Percentiles rank a stretch among this genome's conserved stretches.
phyloP scores from a whole-genome alignment of 2,329 filamentous ascomycete genomes.

The Pestalotiopsis sp. region DNA sequence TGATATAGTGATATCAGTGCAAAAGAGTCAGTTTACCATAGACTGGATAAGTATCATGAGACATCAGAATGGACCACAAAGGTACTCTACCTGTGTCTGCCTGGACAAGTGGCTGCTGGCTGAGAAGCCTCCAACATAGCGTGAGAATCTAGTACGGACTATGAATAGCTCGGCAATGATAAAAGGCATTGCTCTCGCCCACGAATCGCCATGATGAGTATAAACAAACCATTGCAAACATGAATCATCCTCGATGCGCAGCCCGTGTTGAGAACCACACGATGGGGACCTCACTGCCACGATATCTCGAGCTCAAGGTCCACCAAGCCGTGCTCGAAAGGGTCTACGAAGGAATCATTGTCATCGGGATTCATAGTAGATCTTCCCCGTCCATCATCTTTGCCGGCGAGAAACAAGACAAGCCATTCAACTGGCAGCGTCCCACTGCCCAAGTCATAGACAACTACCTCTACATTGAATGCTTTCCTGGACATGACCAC shows the following conservation, averaged over 20 bases:
- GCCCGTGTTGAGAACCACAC: slow-evolving; percentile 21
- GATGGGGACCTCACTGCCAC: slow-evolving; percentile 20
- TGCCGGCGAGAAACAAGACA: slow-evolving; percentile 22
- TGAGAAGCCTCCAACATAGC: too few species aligned
- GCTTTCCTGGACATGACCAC: slow-evolving; percentile 23
- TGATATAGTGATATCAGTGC: too few species aligned
- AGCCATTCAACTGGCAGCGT: slow-evolving; percentile 25
- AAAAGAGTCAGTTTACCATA: too few species aligned
- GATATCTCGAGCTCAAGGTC: slow-evolving; percentile 22
- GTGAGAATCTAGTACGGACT: not conserved
- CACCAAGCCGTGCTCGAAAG: slow-evolving; percentile 19
- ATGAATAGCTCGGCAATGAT: not conserved
- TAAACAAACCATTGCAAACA: not conserved
- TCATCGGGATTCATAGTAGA: slow-evolving; percentile 14
- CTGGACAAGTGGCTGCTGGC: too few species aligned
- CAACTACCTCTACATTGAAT: slow-evolving; percentile 21
- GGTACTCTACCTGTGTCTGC: too few species aligned
- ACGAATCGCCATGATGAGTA: not conserved
- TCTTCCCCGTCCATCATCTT: slow-evolving; percentile 15
- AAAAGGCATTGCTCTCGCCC: not conserved
- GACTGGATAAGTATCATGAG: too few species aligned
- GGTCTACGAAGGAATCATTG: slow-evolving; percentile 18
- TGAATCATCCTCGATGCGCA: slow-evolving; percentile 12
- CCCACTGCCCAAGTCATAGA: slow-evolving; percentile 17
- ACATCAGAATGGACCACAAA: too few species aligned